These are phyloP conservation scores for Paramecium octaurelia DNA, from an alignment of 73 alveolate species.

Conservation along the genomic window DNA sequence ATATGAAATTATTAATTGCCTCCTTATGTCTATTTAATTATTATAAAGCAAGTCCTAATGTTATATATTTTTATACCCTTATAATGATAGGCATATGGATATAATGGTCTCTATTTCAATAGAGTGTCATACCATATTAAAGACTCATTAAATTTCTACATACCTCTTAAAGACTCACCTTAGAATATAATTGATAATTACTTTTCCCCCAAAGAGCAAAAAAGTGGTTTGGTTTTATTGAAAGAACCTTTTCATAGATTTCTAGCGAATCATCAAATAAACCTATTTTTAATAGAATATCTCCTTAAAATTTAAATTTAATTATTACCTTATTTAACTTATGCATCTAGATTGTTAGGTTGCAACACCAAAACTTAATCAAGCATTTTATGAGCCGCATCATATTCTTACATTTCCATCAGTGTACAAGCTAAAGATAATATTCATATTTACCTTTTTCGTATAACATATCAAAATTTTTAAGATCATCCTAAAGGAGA, in stretches of 20 bases:
- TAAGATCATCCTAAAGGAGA: not conserved
- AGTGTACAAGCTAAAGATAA: not conserved
- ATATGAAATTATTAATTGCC: not conserved
- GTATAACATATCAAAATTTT: not conserved
- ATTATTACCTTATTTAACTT: not conserved
- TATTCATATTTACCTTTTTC: not conserved
- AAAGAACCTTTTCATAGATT: not conserved
- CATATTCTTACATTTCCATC: not conserved
- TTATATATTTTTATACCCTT: not conserved
- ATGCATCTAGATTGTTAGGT: not conserved
- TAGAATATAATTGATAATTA: not conserved
- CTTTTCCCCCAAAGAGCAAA: not conserved
- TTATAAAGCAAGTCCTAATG: not conserved
- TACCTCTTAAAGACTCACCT: not conserved
- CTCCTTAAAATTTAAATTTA: not conserved
- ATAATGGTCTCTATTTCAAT: not conserved
- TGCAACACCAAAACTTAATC: not conserved
- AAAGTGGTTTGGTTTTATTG: not conserved
- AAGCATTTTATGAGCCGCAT: not conserved
- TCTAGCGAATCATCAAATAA: not conserved
- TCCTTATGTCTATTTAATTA: not conserved
- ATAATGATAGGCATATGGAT: not conserved
- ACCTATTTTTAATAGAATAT: not conserved
- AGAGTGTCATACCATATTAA: not conserved
- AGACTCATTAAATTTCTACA: not conserved